Evolutionary conservation across 148 eudicot genomes (phyloP).

Genomic region (Amaranthus palmeri): DNA sequence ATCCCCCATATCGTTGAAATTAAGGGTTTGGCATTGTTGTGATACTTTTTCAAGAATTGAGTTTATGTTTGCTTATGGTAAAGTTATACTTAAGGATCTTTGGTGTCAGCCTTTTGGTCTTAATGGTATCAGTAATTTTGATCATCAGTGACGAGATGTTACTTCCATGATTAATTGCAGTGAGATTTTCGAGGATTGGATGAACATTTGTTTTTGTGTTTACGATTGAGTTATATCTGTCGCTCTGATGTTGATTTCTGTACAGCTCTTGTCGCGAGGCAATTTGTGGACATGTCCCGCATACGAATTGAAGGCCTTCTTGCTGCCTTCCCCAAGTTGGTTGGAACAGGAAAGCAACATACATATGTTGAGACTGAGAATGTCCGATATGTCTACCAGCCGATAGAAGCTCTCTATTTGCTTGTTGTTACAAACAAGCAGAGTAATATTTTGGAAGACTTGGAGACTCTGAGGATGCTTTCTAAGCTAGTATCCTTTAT

Average conservation of each 20-base stretch:
- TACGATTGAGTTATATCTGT: neutral
- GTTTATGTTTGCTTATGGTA: slow-evolving; percentile 4
- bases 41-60: neutral
- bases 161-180: neutral
- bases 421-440: slow-evolving; percentile 85
- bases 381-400: slow-evolving; percentile 92
- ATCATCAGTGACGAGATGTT: neutral
- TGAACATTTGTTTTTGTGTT: neutral
- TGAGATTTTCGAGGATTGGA: neutral
- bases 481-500: slow-evolving; percentile 78
- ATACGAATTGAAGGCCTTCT: slow-evolving; percentile 87
- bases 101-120: neutral
- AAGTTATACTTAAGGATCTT: neutral
- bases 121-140: neutral
- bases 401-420: slow-evolving; percentile 72
- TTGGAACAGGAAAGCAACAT: slow-evolving; percentile 93
- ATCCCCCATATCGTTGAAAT: too few species aligned
- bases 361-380: slow-evolving; percentile 84
- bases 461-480: slow-evolving; percentile 89
- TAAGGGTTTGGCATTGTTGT: too few species aligned
- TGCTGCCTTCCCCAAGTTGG: slow-evolving; percentile 94
- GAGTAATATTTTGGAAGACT: slow-evolving; percentile 96
- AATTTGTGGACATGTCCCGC: slow-evolving; percentile 88
- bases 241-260: slow-evolving; percentile 4
- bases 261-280: slow-evolving; percentile 88